A percentile compares a stretch with the other conserved stretches of the same genome.
These are phyloP conservation scores for Aquilaria agallochum DNA, from an alignment of 441 rosid species.

Conservation along the genomic window DNA sequence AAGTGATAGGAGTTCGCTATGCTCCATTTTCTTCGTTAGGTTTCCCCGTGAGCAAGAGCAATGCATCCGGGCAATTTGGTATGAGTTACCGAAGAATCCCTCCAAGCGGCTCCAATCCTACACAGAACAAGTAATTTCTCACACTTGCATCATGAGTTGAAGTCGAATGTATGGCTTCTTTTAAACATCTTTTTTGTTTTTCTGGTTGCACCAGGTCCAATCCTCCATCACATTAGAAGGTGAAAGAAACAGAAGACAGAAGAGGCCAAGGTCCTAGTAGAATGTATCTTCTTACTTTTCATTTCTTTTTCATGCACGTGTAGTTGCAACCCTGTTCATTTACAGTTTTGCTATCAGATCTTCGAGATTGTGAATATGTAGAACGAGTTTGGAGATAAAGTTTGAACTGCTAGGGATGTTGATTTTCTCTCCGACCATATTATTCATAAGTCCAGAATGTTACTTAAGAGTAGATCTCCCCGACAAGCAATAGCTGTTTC, in stretches of 20 bases:
- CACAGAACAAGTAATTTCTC: conserved; percentile 1
- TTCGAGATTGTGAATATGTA: too few species aligned
- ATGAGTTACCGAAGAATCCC: not conserved
- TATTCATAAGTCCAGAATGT: too few species aligned
- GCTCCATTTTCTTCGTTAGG: not conserved
- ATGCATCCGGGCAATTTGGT: not conserved
- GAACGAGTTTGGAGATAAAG: too few species aligned
- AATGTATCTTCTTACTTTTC: not conserved
- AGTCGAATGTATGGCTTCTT: not conserved
- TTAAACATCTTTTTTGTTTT: not conserved
- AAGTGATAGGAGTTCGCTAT: not conserved
- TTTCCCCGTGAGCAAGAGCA: not conserved
- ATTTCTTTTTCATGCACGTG: too few species aligned
- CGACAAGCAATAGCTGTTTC: too few species aligned
- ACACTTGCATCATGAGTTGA: not conserved
- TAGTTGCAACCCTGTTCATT: too few species aligned
- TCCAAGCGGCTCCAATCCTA: conserved; percentile 3
- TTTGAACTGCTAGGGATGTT: too few species aligned
- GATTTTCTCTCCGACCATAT: too few species aligned
- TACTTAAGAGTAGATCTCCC: too few species aligned
- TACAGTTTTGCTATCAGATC: too few species aligned
- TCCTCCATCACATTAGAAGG: not conserved
- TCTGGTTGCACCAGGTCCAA: not conserved
- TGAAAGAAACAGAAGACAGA: not conserved
- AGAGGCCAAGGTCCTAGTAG: not conserved